Conservation (phyloP, 257 asterid species). For the Ligustrum vulgare region DNA sequence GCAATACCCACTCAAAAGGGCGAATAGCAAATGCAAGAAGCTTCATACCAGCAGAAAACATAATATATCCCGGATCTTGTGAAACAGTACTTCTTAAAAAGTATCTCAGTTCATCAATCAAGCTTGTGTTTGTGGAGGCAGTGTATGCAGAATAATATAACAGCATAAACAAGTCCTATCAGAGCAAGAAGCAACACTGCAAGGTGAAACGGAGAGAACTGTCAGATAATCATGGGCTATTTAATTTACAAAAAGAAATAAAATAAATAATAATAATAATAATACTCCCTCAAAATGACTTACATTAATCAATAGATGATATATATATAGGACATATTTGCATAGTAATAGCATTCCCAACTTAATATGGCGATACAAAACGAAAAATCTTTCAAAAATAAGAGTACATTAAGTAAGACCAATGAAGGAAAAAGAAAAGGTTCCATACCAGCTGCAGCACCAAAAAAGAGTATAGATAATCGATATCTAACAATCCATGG, state of each 20-base stretch:
- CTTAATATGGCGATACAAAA: neutral
- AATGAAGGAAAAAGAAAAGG: neutral
- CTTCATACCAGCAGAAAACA: neutral
- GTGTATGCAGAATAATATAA: conserved; percentile 1
- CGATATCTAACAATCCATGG: conserved; percentile 35
- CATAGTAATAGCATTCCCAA: neutral
- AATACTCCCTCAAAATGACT: neutral
- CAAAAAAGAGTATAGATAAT: conserved; percentile 27
- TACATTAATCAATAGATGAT: neutral
- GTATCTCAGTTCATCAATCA: conserved; percentile 14
- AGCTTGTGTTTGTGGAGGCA: conserved; percentile 23
- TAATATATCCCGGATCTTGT: neutral
- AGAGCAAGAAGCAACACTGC: conserved; percentile 28
- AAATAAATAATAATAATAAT: neutral
- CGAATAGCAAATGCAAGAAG: neutral
- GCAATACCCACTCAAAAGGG: neutral
- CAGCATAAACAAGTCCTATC: conserved; percentile 15
- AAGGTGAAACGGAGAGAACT: neutral
- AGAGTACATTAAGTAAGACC: neutral
- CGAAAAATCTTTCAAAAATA: neutral
- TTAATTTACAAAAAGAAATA: neutral
- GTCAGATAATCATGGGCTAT: neutral
- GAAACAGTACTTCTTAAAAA: neutral
- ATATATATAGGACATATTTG: neutral
- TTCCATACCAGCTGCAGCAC: conserved; percentile 26